Evolutionary conservation across 495 filamentous ascomycete species (phyloP).

Genomic region (Lineolata rhizophorae): DNA sequence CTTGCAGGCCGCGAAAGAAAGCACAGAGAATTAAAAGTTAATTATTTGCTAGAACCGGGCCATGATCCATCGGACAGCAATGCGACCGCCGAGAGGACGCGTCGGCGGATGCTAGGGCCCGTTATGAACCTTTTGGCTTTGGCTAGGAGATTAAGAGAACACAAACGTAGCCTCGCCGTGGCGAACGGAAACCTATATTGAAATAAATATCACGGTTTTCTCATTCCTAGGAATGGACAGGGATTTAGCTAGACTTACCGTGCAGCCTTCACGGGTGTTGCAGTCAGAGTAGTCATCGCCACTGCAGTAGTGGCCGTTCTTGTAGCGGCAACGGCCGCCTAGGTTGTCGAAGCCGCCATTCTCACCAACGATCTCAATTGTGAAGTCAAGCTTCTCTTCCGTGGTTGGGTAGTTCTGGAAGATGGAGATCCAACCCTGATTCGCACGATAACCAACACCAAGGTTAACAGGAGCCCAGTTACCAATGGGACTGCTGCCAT

Average conservation of each 20-base stretch:
- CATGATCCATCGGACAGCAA: too few species aligned
- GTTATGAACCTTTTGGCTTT: too few species aligned
- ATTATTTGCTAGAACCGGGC: neutral
- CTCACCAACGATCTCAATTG: constrained; percentile 45
- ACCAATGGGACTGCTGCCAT: constrained; percentile 31
- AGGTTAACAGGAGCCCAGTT: constrained; percentile 87
- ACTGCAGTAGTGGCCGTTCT: constrained; percentile 38
- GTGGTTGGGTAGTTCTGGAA: constrained; percentile 43
- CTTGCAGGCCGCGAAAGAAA: neutral
- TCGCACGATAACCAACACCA: constrained; percentile 45
- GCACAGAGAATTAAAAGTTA: neutral
- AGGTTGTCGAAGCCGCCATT: constrained; percentile 45
- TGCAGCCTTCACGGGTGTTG: constrained; percentile 15
- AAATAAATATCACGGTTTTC: too few species aligned
- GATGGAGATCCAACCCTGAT: constrained; percentile 61
- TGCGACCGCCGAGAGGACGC: too few species aligned
- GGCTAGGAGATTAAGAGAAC: too few species aligned
- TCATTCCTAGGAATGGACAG: too few species aligned
- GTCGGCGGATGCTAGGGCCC: too few species aligned
- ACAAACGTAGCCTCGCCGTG: too few species aligned
- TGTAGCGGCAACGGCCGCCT: constrained; percentile 46
- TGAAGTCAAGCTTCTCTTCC: constrained; percentile 41
- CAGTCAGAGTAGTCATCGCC: constrained; percentile 12
- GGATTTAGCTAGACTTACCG: too few species aligned
- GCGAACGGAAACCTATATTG: too few species aligned